A percentile compares a stretch with the other conserved stretches of the same genome.
Evolutionary conservation across 352 stramenopile genomes (phyloP).

Genomic region (Globisporangium apiculatum): DNA sequence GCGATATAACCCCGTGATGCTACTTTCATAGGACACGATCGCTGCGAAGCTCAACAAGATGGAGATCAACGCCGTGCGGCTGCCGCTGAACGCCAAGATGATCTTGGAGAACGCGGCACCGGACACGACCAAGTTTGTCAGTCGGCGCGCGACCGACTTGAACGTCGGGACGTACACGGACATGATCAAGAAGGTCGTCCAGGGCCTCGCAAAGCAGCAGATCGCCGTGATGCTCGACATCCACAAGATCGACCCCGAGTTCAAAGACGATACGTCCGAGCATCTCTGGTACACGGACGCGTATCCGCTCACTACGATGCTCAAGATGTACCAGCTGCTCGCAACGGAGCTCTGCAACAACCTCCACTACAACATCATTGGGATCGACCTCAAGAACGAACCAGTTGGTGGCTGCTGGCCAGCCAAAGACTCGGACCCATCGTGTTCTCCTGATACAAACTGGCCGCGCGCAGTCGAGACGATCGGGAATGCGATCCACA

Average conservation of each 20-base stretch:
- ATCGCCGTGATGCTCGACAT: constrained; percentile 80
- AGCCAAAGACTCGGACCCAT: constrained; percentile 38
- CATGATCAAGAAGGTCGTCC: constrained; percentile 83
- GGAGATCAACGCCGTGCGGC: constrained; percentile 70
- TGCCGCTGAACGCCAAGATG: constrained; percentile 82
- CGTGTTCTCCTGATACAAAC: constrained; percentile 48
- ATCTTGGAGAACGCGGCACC: constrained; percentile 59
- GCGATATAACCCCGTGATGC: neutral
- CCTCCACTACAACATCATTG: constrained; percentile 81
- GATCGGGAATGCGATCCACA: constrained; percentile 53
- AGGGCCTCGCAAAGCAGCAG: constrained; percentile 70
- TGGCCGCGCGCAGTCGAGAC: constrained; percentile 67
- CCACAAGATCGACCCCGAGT: constrained; percentile 78
- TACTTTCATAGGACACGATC: constrained; percentile 32
- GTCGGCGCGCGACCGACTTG: constrained; percentile 45
- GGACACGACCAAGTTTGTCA: constrained; percentile 63
- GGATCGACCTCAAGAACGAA: constrained; percentile 82
- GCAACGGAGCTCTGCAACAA: constrained; percentile 60
- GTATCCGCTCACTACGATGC: constrained; percentile 41
- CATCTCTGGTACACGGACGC: constrained; percentile 64
- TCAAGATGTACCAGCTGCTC: constrained; percentile 69
- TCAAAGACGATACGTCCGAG: constrained; percentile 64
- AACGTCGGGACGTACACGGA: constrained; percentile 70
- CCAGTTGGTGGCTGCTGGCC: constrained; percentile 69
- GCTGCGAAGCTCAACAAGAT: constrained; percentile 49